Evolutionary conservation across 106 monocot genomes (phyloP).

Genomic region (Amphibolis antarctica): DNA sequence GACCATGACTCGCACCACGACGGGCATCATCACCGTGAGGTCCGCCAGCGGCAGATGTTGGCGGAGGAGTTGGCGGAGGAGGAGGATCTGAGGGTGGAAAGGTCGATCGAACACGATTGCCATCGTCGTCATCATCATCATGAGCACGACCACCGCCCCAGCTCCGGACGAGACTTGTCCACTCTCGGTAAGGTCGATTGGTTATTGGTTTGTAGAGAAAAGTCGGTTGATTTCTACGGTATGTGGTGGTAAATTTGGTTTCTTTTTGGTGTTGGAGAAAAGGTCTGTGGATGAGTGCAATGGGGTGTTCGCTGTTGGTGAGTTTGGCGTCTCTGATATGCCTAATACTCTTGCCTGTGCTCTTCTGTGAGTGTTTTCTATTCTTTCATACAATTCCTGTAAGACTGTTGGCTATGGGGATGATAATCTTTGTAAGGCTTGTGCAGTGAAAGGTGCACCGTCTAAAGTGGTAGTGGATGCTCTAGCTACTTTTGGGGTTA

Average conservation of each 20-base stretch:
- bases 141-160: slow-evolving; percentile 19
- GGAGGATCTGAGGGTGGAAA: slow-evolving; percentile 59
- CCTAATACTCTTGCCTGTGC: slow-evolving; percentile 16
- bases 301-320: slow-evolving; percentile 95
- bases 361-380: slow-evolving; percentile 25
- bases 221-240: background rate
- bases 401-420: slow-evolving; percentile 36
- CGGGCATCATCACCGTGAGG: slow-evolving; percentile 7
- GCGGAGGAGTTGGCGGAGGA: slow-evolving; percentile 93
- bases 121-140: slow-evolving; percentile 6
- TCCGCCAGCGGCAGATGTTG: slow-evolving; percentile 26
- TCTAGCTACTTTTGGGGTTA: slow-evolving; percentile 20
- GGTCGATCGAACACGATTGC: background rate
- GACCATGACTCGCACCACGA: slow-evolving; percentile 24
- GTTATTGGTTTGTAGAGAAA: background rate
- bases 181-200: slow-evolving; percentile 22
- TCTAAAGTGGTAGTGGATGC: slow-evolving; percentile 17
- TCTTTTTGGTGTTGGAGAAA: slow-evolving; percentile 2
- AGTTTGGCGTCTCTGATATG: slow-evolving; percentile 41
- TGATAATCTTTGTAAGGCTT: slow-evolving; percentile 10
- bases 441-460: slow-evolving; percentile 20
- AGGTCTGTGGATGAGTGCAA: slow-evolving; percentile 76
- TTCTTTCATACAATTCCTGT: slow-evolving; percentile 1
- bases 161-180: slow-evolving; percentile 18
- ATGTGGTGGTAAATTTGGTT: background rate